These are phyloP conservation scores for Cyamopsis tetragonoloba DNA, from an alignment of 306 rosid genomes.

Conservation along the genomic window DNA sequence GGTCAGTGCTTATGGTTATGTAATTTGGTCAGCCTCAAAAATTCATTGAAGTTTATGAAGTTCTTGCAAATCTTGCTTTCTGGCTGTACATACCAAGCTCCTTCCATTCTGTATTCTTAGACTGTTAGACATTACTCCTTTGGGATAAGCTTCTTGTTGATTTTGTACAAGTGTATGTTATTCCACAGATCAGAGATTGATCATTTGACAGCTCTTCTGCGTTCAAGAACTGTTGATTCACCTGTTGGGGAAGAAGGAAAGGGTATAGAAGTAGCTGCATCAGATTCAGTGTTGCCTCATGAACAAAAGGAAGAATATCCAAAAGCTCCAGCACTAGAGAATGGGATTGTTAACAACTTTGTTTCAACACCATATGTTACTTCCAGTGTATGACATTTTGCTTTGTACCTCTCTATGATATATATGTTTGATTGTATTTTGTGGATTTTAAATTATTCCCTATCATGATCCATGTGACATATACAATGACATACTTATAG, in stretches of 20 bases:
- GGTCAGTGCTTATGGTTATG: conserved; percentile 11
- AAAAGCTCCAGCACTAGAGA: conserved; percentile 37
- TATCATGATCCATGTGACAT: conserved; percentile 12
- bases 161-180: not conserved
- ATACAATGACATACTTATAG: conserved; percentile 38
- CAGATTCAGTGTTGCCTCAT: conserved; percentile 28
- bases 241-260: conserved; percentile 39
- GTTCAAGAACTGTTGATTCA: conserved; percentile 56
- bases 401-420: not conserved
- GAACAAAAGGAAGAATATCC: conserved; percentile 38
- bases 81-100: not conserved
- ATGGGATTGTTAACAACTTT: conserved; percentile 33
- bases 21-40: not conserved
- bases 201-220: conserved; percentile 72
- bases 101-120: not conserved
- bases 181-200: conserved; percentile 79
- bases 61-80: not conserved
- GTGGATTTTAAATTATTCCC: not conserved
- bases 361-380: conserved; percentile 44
- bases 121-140: not conserved
- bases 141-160: not conserved
- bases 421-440: not conserved
- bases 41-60: conserved; percentile 4
- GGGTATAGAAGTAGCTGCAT: conserved; percentile 41
- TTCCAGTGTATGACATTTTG: conserved; percentile 48